Evolutionary conservation across 2,329 filamentous ascomycete genomes (phyloP).

Genomic region (Waltergamsia citrina): DNA sequence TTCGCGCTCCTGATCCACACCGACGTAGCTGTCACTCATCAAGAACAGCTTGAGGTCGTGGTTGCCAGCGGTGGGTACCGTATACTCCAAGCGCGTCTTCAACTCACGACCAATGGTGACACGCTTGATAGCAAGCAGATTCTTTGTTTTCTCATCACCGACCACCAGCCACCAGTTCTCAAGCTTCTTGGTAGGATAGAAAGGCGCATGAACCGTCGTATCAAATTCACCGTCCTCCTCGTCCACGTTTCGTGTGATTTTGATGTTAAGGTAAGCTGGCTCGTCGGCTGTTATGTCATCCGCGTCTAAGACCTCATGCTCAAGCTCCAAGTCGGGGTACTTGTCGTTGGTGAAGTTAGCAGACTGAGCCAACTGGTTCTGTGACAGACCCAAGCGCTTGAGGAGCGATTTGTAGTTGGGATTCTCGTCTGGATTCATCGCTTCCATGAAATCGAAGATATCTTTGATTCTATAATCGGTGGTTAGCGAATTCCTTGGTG

Average conservation of each 20-base stretch:
- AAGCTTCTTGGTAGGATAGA: constrained; percentile 85
- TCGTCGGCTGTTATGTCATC: constrained; percentile 73
- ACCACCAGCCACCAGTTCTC: constrained; percentile 99
- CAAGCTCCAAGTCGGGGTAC: constrained; percentile 89
- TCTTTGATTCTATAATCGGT: constrained; percentile 62
- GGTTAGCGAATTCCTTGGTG: constrained; percentile 17
- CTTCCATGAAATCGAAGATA: constrained; percentile 96
- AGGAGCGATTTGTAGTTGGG: constrained; percentile 69
- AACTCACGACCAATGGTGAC: constrained; percentile 76
- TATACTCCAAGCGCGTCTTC: constrained; percentile 76
- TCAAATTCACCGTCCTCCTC: constrained; percentile 59
- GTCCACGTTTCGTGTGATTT: constrained; percentile 76
- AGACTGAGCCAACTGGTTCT: constrained; percentile 77
- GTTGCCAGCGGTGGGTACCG: constrained; percentile 72
- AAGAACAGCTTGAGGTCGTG: constrained; percentile 86
- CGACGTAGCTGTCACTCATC: constrained; percentile 96
- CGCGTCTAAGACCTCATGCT: constrained; percentile 75
- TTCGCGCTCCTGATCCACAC: constrained; percentile 88
- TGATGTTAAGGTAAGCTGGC: constrained; percentile 73
- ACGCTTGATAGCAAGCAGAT: constrained; percentile 84
- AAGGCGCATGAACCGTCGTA: constrained; percentile 83
- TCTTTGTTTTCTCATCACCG: constrained; percentile 83
- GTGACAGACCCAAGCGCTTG: constrained; percentile 67
- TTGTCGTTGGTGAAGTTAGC: constrained; percentile 93
- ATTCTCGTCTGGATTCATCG: constrained; percentile 95